Evolutionary conservation across 2,329 filamentous ascomycete species (phyloP).

Genomic region (Cercospora sojina): DNA sequence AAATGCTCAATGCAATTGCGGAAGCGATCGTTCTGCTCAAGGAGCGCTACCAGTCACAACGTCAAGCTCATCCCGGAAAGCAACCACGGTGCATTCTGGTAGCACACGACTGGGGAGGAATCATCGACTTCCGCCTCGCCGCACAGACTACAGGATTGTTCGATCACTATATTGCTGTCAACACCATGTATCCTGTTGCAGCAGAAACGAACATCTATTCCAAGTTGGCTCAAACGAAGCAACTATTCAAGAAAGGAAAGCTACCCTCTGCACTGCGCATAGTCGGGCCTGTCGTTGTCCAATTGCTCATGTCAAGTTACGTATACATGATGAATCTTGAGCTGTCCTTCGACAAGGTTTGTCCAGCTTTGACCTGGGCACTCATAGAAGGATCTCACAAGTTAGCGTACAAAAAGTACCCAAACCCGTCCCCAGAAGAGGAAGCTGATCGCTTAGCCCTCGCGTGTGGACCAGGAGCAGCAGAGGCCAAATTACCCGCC

Average conservation of each 20-base stretch:
- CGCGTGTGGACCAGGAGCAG: slow-evolving; percentile 51
- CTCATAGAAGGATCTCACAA: slow-evolving; percentile 47
- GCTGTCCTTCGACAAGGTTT: slow-evolving; percentile 19
- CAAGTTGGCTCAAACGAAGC: slow-evolving; percentile 9
- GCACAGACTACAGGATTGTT: slow-evolving; percentile 57
- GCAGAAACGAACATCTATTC: slow-evolving; percentile 17
- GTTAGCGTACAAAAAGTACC: slow-evolving; percentile 20
- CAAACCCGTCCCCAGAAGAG: slow-evolving; percentile 6
- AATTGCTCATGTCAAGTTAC: slow-evolving; percentile 54
- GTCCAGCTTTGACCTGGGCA: slow-evolving; percentile 40
- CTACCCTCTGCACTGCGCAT: slow-evolving; percentile 7
- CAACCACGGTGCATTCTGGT: slow-evolving; percentile 44
- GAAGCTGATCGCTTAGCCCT: slow-evolving; percentile 46
- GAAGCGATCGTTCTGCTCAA: slow-evolving; percentile 56
- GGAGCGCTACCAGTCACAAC: slow-evolving; percentile 41
- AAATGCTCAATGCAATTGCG: slow-evolving; percentile 54
- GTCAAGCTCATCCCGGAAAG: not conserved
- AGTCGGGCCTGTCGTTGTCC: slow-evolving; percentile 44
- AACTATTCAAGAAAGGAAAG: slow-evolving; percentile 12
- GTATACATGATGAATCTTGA: slow-evolving; percentile 28
- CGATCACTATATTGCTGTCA: slow-evolving; percentile 56
- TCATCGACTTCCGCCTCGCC: slow-evolving; percentile 56
- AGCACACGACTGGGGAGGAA: slow-evolving; percentile 50
- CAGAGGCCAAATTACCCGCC: slow-evolving; percentile 44
- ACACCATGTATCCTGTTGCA: slow-evolving; percentile 46